phyloP scores from a whole-genome alignment of 768 basidiomycete genomes.

The Amanita pallidorosea region DNA sequence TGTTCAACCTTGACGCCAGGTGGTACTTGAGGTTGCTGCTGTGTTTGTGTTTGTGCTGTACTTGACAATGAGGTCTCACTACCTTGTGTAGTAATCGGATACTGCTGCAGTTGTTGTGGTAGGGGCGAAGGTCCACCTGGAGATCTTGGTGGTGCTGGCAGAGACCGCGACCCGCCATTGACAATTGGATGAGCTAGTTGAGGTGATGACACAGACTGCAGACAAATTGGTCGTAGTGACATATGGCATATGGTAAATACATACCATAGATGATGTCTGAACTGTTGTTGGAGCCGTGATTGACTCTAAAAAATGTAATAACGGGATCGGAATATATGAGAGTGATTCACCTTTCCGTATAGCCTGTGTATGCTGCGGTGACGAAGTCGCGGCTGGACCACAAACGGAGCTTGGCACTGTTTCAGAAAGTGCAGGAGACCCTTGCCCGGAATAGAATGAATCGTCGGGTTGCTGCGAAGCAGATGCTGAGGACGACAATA shows the following conservation, averaged over 20 bases:
- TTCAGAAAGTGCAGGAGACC: constrained; percentile 68
- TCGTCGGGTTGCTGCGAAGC: constrained; percentile 55
- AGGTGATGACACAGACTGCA: constrained; percentile 30
- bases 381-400: constrained; percentile 44
- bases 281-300: constrained; percentile 31
- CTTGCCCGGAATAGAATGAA: constrained; percentile 61
- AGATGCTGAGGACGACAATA: constrained; percentile 67
- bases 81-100: constrained; percentile 10
- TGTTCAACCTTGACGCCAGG: constrained; percentile 59
- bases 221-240: constrained; percentile 4
- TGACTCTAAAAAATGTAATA: constrained; percentile 23
- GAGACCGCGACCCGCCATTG: constrained; percentile 17
- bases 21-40: constrained; percentile 54
- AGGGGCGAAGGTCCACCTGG: constrained; percentile 27
- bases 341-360: constrained; percentile 35
- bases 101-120: constrained; percentile 32
- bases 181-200: constrained; percentile 19
- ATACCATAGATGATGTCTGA: constrained; percentile 28
- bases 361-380: constrained; percentile 37
- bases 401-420: constrained; percentile 32
- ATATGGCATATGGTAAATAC: constrained; percentile 10
- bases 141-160: constrained; percentile 15
- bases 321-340: constrained; percentile 9
- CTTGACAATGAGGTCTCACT: constrained; percentile 24
- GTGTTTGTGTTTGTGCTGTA: constrained; percentile 29